phyloP scores from a whole-genome alignment of 768 basidiomycete genomes.

The Kwoniella botswanensis region DNA sequence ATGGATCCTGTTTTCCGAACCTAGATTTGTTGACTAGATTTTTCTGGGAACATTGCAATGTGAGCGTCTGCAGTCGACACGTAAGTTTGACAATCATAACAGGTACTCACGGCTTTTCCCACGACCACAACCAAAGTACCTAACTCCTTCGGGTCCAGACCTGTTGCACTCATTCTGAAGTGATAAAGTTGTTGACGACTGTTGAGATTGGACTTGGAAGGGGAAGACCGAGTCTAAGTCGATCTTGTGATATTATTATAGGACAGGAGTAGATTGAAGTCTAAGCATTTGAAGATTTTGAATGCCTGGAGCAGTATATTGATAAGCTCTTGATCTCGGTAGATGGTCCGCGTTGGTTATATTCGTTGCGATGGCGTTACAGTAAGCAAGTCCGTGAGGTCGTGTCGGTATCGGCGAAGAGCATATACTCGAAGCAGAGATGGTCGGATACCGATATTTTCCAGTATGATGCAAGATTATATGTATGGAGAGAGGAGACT shows the following conservation, averaged over 20 bases:
- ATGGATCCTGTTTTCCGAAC: conserved; percentile 91
- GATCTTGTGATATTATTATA: too few relatives aligned
- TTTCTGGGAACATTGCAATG: conserved; percentile 53
- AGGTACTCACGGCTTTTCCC: conserved; percentile 77
- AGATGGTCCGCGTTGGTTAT: neutral
- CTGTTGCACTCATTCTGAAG: conserved; percentile 2
- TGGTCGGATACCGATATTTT: neutral
- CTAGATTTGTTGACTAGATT: conserved; percentile 81
- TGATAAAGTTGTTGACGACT: neutral
- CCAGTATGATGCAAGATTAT: neutral
- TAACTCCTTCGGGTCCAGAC: conserved; percentile 63
- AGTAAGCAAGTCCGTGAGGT: conserved; percentile 5
- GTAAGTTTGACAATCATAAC: too few relatives aligned
- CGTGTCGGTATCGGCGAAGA: neutral
- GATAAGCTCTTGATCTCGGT: neutral
- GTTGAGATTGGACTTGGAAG: neutral
- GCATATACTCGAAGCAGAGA: neutral
- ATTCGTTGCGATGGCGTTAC: neutral
- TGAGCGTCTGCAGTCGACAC: neutral
- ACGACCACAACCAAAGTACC: conserved; percentile 85
- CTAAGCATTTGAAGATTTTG: too few relatives aligned
- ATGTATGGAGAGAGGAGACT: neutral
- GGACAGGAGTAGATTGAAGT: too few relatives aligned
- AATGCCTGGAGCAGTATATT: too few relatives aligned
- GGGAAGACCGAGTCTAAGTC: neutral